phyloP scores from a whole-genome alignment of 768 basidiomycete species.

The Hericium coralloides region DNA sequence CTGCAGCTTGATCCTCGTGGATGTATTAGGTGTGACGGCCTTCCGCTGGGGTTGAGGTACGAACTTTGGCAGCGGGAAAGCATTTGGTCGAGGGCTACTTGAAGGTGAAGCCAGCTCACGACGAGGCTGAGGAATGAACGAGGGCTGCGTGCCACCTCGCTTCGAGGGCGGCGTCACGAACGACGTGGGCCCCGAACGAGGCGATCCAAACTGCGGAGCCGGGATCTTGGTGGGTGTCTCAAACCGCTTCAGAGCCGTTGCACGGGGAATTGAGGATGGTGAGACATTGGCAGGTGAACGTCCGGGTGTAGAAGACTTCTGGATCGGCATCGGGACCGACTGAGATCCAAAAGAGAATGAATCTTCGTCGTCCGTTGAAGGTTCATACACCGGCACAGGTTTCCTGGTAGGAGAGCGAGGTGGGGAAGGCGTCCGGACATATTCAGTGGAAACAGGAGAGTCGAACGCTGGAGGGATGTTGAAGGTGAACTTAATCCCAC shows the following conservation, averaged over 20 bases:
- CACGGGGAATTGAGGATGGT: conserved; percentile 47
- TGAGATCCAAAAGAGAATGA: conserved; percentile 14
- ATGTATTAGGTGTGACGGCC: not conserved
- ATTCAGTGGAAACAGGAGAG: conserved; percentile 15
- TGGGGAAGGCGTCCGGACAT: conserved; percentile 8
- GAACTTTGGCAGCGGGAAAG: conserved; percentile 20
- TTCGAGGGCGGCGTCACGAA: conserved; percentile 46
- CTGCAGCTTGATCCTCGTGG: not conserved
- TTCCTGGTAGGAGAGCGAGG: conserved; percentile 7
- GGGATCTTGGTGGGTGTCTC: conserved; percentile 19
- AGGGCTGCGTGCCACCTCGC: conserved; percentile 36
- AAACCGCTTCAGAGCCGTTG: conserved; percentile 27
- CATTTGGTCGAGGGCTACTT: conserved; percentile 33
- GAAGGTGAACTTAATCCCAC: conserved; percentile 70
- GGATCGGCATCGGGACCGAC: conserved; percentile 12
- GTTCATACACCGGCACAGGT: conserved; percentile 6
- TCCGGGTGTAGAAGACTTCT: conserved; percentile 7
- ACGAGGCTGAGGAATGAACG: conserved; percentile 56
- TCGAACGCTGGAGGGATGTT: conserved; percentile 39
- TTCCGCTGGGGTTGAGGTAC: conserved; percentile 19
- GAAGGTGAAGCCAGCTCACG: conserved; percentile 2
- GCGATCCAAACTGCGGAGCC: conserved; percentile 20
- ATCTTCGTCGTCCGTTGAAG: conserved; percentile 15
- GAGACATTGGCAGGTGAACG: conserved; percentile 13
- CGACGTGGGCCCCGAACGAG: conserved; percentile 25